A percentile compares a stretch with the other conserved stretches of the same genome.
phyloP scores from a whole-genome alignment of 768 basidiomycete species.

The Boletus tylopilopsis region DNA sequence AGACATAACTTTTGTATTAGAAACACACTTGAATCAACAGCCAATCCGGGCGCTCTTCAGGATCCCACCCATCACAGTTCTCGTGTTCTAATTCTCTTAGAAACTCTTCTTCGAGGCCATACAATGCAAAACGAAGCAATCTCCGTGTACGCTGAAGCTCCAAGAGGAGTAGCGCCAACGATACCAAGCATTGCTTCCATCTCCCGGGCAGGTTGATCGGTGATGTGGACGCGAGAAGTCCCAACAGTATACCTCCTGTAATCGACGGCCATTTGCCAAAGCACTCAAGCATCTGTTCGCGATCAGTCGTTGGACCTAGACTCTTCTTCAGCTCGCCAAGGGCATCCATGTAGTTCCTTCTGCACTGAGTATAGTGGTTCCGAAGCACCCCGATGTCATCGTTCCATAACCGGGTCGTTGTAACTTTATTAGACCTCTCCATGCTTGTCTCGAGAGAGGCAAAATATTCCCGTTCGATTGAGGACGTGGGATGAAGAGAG shows the following conservation, averaged over 20 bases:
- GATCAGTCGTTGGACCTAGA: no score
- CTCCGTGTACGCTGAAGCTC: background rate
- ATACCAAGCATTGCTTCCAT: conserved; percentile 30
- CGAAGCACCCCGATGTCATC: no score
- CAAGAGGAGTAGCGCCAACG: conserved; percentile 27
- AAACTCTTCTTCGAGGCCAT: conserved; percentile 27
- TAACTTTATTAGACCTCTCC: no score
- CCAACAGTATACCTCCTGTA: background rate
- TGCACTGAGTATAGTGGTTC: no score
- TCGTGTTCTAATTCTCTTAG: conserved; percentile 19
- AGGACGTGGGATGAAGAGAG: no score
- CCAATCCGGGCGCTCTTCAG: conserved; percentile 34
- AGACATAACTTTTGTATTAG: fast-evolving
- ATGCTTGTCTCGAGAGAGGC: no score
- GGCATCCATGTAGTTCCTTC: no score
- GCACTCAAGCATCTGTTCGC: no score
- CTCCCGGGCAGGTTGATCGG: background rate
- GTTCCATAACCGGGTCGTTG: no score
- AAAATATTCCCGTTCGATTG: no score
- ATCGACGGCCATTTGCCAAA: no score
- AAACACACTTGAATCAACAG: conserved; percentile 37
- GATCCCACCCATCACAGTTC: conserved; percentile 13
- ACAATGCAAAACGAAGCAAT: conserved; percentile 15
- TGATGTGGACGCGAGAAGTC: background rate
- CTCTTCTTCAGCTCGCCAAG: no score